Base-by-base conservation (phyloP, 1,284 basidiomycete species). In the Moesziomyces sp. region DNA sequence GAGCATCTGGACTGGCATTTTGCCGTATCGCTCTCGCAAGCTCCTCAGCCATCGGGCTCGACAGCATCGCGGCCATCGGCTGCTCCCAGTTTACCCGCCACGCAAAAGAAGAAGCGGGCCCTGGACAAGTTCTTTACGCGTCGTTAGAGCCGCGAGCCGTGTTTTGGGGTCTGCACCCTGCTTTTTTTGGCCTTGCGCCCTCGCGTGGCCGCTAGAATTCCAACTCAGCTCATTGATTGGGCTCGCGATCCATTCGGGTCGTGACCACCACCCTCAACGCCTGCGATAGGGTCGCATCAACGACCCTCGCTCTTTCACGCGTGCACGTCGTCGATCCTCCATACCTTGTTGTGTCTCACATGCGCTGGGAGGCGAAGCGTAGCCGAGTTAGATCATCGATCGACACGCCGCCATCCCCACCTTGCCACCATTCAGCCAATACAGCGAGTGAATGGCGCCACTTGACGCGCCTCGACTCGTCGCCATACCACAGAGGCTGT, bases 1-100 rank as follows among this genome's bases (percentile, higher is more conserved):
- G 78, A 80, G 52, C 78, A 80, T 50, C 60, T 67, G 18, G 78
- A 80, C 55, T 80, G 71, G 70, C 78, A 80, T 33, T 77, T 79
- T 58, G 78, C 78, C 44, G 54, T 79, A n/a, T 61, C 64, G 5
- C 64, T 75, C 16, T 75, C 73, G 14, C 67, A 74, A 35, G 71
- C 63, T 11, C 58, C 58, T 35, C n/a, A 55, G 0, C 19, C 58
- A 13, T 18, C 48, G 6, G 38, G 47, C 6, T 35, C 46, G 21
- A 44, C 49, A 13, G 24, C 46, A 13, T 11, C 44, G 28, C 16
- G 55, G 33, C 18, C 49, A 11, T 26, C 53, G 19, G 46, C 48
- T 40, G 49, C 42, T 1, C 28, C 26, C 16, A n/a, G 23, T 18
- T 19, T 24, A 21, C 35, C 21, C 23, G 35, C 28, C 30, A 5